Base-by-base conservation (phyloP, 73 alveolate genomes). In the Paramecium primaurelia region DNA sequence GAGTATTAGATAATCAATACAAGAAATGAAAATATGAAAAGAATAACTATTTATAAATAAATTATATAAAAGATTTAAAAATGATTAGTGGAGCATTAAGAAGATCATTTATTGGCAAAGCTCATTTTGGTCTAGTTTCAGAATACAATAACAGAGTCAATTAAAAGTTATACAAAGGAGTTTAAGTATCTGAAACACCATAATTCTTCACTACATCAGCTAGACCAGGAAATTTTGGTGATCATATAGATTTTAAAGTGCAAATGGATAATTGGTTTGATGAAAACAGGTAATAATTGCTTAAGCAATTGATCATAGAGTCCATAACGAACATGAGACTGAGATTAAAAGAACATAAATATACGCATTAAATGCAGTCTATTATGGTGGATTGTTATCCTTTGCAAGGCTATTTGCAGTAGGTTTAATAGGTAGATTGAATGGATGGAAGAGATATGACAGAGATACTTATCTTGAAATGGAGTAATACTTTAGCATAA, bases 181-280 rank as follows among this genome's bases (percentile, higher is more conserved):
- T 94, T 80, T 86, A 73, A 84, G 95, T 93, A 92, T 93, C 92
- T 37, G 98, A 96, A 54, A 95, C 94, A 84, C 97, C 97, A 18
- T 92, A 92, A 80, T 97, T 96, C 95, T 97, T 96, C 97, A 97
- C 95, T 37, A 96, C 99, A 54, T 94, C 98, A 18, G 92, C 98
- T 0, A 93, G 97, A 86, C 99, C 99, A 6, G 95, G 97, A 25
- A 97, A 97, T 95, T 97, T 97, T 94, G 97, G 97, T 28, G 99
- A 96, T 95, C 97, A 94, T 71, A 38, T 96, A 10, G 99, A 97
- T 94, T 92, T 96, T 54, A 97, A 97, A 92, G 96, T 96, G 71
- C 93, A 97, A 94, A 96, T 95, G 28, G 99, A 97, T 90, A 97
- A 97, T 95, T 97, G 98, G 98, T 96, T 97, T 92, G 99, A 97